Conservation (phyloP, 2,329 filamentous ascomycete species). For the Aspergillus pseudoviridinutans region DNA sequence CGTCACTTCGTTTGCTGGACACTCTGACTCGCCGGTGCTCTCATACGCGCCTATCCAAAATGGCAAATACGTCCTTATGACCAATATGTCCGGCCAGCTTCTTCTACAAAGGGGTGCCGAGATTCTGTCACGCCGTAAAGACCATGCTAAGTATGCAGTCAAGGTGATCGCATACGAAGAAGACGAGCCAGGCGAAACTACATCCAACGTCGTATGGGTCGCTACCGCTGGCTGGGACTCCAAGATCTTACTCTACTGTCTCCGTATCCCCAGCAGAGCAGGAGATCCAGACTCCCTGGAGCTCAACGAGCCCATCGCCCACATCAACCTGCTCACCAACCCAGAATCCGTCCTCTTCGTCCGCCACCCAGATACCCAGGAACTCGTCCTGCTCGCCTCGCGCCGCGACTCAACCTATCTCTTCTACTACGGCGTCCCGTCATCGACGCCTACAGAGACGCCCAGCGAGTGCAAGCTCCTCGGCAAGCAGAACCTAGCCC, state of each 20-base stretch:
- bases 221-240: slow-evolving; percentile 61
- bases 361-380: slow-evolving; percentile 44
- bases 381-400: slow-evolving; percentile 51
- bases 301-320: slow-evolving; percentile 25
- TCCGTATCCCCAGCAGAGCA: slow-evolving; percentile 10
- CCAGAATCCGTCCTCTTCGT: slow-evolving; percentile 57
- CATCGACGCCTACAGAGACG: slow-evolving; percentile 1
- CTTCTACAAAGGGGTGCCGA: slow-evolving; percentile 44
- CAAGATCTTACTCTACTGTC: slow-evolving; percentile 51
- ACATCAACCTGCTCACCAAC: slow-evolving; percentile 43
- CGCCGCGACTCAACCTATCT: slow-evolving; percentile 57
- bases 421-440: slow-evolving; percentile 49
- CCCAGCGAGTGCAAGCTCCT: slow-evolving; percentile 37
- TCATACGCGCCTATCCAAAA: slow-evolving; percentile 44
- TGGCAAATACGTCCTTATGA: slow-evolving; percentile 46
- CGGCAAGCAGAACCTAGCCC: slow-evolving; percentile 58
- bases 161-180: slow-evolving; percentile 43
- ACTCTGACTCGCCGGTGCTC: slow-evolving; percentile 48
- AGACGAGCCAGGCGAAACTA: slow-evolving; percentile 7
- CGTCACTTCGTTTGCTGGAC: slow-evolving; percentile 22
- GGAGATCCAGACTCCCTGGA: slow-evolving; percentile 5
- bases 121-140: slow-evolving; percentile 48
- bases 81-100: slow-evolving; percentile 58
- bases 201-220: slow-evolving; percentile 33
- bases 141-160: slow-evolving; percentile 58